Conservation (phyloP, 179 eudicot species). For the Spergularia azorica region DNA sequence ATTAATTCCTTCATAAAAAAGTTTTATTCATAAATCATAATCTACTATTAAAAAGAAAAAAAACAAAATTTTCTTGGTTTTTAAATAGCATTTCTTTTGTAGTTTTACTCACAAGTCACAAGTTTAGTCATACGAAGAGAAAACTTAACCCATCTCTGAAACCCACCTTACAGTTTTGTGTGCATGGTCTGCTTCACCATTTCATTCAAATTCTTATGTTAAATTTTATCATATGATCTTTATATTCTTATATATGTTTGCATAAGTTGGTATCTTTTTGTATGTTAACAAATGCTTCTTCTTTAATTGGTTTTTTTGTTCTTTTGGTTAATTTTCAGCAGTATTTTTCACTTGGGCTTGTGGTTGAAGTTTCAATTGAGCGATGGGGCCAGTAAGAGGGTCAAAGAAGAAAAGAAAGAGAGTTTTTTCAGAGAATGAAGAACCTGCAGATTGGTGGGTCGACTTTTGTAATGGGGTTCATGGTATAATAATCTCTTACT, state of each 20-base stretch:
- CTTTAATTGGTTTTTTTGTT: slow-evolving; percentile 14
- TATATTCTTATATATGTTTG: background rate
- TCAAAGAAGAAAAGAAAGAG: slow-evolving; percentile 62
- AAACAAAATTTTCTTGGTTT: slow-evolving; percentile 1
- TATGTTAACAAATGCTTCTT: slow-evolving; percentile 16
- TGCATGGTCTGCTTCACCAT: slow-evolving; percentile 41
- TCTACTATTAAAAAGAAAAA: too few species aligned
- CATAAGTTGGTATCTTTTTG: slow-evolving; percentile 17
- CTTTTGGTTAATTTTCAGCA: slow-evolving; percentile 22
- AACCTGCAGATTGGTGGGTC: slow-evolving; percentile 61
- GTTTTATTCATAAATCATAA: background rate
- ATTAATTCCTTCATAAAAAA: background rate
- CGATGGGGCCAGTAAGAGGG: slow-evolving; percentile 74
- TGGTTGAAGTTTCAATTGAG: slow-evolving; percentile 35
- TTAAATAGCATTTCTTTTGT: background rate
- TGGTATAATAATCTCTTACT: slow-evolving; percentile 45
- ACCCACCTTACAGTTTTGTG: slow-evolving; percentile 20
- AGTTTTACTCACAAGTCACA: background rate
- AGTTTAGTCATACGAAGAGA: slow-evolving; percentile 17
- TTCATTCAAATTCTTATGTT: slow-evolving; percentile 22
- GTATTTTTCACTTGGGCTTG: slow-evolving; percentile 15
- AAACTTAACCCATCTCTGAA: slow-evolving; percentile 26
- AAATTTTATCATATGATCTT: slow-evolving; percentile 20
- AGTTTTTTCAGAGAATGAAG: slow-evolving; percentile 53
- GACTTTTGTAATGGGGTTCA: slow-evolving; percentile 52